phyloP scores from a whole-genome alignment of 148 eudicot species.

The Nepenthes mirabilis region DNA sequence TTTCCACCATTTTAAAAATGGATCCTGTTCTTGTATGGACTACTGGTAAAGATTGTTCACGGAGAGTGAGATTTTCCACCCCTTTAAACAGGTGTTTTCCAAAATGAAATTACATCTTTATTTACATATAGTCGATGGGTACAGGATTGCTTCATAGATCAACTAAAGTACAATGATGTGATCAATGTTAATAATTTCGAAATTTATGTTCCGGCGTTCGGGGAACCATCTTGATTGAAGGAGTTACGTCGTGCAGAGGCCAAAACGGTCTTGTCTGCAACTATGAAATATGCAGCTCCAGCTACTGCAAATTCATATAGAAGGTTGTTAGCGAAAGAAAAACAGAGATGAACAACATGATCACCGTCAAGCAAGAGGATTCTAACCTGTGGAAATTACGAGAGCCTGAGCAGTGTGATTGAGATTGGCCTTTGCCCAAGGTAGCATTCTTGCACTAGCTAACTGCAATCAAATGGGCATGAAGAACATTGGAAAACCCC shows the following conservation, averaged over 20 bases:
- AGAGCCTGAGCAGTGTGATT: constrained; percentile 91
- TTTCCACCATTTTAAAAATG: constrained; percentile 47
- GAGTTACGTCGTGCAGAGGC: constrained; percentile 68
- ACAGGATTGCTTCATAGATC: constrained; percentile 5
- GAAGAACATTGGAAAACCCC: background rate
- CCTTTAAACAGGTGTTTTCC: background rate
- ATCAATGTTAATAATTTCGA: background rate
- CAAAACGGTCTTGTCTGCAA: constrained; percentile 84
- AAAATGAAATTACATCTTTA: constrained; percentile 7
- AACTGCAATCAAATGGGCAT: constrained; percentile 23
- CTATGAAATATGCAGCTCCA: constrained; percentile 83
- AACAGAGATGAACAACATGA: too few species aligned
- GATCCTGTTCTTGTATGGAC: constrained; percentile 39
- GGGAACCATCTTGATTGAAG: constrained; percentile 23
- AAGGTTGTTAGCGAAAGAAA: too few species aligned
- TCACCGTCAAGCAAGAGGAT: background rate
- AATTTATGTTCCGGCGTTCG: constrained; percentile 12
- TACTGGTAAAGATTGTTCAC: constrained; percentile 21
- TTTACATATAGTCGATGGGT: constrained; percentile 8
- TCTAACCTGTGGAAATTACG: constrained; percentile 48
- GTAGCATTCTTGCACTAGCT: constrained; percentile 75
- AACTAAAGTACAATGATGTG: background rate
- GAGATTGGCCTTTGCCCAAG: constrained; percentile 90
- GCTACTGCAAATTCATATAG: constrained; percentile 10
- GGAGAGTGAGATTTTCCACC: background rate